phyloP scores from a whole-genome alignment of 2,329 filamentous ascomycete genomes.

The Nemania serpens region DNA sequence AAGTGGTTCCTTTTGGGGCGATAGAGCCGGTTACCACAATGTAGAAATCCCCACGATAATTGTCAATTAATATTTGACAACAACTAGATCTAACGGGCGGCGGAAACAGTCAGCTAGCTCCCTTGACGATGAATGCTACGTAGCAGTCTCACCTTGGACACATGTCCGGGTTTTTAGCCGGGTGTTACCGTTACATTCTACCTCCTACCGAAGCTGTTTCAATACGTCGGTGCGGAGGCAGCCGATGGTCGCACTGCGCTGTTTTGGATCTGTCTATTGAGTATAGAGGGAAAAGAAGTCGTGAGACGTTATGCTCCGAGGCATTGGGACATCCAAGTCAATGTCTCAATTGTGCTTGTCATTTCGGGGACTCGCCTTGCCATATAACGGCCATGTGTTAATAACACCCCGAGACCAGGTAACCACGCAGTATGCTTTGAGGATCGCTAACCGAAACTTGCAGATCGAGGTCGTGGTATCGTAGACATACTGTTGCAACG shows the following conservation, averaged over 20 bases:
- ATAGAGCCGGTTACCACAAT: neutral
- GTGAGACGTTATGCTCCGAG: constrained; percentile 7
- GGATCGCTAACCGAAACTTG: neutral
- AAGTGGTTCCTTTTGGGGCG: neutral
- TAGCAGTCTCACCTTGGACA: constrained; percentile 4
- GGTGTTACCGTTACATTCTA: neutral
- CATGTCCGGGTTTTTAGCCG: constrained; percentile 1
- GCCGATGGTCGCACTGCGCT: neutral
- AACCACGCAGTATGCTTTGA: neutral
- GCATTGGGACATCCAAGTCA: constrained; percentile 5
- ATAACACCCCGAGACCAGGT: neutral
- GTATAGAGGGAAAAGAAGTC: neutral
- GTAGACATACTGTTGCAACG: constrained; percentile 5
- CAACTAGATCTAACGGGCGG: neutral
- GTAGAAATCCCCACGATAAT: neutral
- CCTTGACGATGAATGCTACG: constrained; percentile 3
- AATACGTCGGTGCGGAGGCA: constrained; percentile 11
- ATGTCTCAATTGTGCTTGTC: constrained; percentile 13
- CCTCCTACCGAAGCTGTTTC: constrained; percentile 6
- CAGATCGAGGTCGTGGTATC: constrained; percentile 2
- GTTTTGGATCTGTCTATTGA: neutral
- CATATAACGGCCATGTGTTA: neutral
- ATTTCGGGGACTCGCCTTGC: neutral
- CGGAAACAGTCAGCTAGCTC: neutral
- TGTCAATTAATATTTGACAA: neutral